Conservation (phyloP, 2,329 filamentous ascomycete species). For the Penicillium sp. region DNA sequence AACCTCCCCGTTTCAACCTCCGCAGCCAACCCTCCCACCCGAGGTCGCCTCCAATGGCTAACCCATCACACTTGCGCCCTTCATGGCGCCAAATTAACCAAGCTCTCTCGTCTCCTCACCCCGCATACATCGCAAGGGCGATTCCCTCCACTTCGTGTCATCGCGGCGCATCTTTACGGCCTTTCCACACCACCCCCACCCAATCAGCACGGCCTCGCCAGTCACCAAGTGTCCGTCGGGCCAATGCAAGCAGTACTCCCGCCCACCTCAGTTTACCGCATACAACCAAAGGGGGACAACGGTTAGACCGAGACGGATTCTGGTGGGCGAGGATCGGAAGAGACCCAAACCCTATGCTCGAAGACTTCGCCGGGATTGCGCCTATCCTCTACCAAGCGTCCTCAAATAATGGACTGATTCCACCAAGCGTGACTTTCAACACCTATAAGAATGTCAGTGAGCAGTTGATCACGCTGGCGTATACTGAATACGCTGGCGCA, state of each 20-base stretch:
- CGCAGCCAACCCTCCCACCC: background rate
- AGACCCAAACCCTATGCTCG: background rate
- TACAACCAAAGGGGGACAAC: background rate
- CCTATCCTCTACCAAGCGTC: slow-evolving; percentile 6
- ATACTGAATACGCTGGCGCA: slow-evolving; percentile 10
- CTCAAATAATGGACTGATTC: background rate
- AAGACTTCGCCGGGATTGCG: background rate
- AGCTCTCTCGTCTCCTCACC: background rate
- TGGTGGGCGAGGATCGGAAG: background rate
- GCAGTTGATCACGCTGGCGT: slow-evolving; percentile 15
- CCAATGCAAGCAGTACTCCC: background rate
- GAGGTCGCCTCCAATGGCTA: slow-evolving; percentile 13
- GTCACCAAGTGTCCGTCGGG: background rate
- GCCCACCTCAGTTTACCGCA: background rate
- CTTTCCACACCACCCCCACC: slow-evolving; percentile 14
- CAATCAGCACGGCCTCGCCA: background rate
- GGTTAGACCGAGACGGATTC: slow-evolving; percentile 1
- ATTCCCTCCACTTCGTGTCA: background rate
- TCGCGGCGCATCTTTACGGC: background rate
- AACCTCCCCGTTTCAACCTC: background rate
- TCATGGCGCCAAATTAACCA: slow-evolving; percentile 17
- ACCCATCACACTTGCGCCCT: slow-evolving; percentile 13
- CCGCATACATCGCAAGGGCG: background rate
- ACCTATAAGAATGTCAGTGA: slow-evolving; percentile 19
- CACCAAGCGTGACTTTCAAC: slow-evolving; percentile 10